Conservation (phyloP, 805 yeast genomes). For the Kazachstania kunashirensis region DNA sequence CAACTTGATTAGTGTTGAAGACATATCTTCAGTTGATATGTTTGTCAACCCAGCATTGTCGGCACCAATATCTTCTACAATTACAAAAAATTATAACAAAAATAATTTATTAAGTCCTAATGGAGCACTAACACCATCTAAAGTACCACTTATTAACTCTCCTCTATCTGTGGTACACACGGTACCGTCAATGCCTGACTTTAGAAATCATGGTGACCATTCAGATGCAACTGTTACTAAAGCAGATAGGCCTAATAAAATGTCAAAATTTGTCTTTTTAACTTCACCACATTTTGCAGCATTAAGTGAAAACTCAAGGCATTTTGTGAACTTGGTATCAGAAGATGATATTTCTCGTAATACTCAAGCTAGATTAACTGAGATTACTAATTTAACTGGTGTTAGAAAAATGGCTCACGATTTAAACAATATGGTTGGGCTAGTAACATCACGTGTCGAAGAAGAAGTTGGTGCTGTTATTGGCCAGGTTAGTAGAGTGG, state of each 20-base stretch:
- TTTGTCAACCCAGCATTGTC: conserved; percentile 3
- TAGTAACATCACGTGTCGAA: conserved; percentile 1
- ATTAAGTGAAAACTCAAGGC: conserved; percentile 3
- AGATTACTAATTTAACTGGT: neutral
- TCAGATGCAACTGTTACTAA: neutral
- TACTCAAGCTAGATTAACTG: neutral
- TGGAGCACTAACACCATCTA: neutral
- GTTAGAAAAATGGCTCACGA: conserved; percentile 1
- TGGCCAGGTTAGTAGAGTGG: neutral
- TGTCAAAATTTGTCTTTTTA: neutral
- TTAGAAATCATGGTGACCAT: neutral
- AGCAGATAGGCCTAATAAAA: neutral
- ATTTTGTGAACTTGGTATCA: conserved; percentile 2
- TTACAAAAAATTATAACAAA: conserved; percentile 4
- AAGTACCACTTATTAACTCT: neutral
- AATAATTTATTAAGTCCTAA: neutral
- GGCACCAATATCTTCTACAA: conserved; percentile 1
- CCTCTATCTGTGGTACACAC: neutral
- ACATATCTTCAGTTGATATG: conserved; percentile 5
- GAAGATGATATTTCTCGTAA: neutral
- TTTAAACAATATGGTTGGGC: neutral
- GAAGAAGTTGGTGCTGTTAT: neutral
- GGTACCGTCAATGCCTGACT: neutral
- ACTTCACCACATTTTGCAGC: conserved; percentile 3
- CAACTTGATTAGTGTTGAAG: conserved; percentile 4